Evolutionary conservation across 139 green algal species (phyloP), one percentile per base, ranked within the genome.

Genomic region (Pseudopediastrum boryanum): DNA sequence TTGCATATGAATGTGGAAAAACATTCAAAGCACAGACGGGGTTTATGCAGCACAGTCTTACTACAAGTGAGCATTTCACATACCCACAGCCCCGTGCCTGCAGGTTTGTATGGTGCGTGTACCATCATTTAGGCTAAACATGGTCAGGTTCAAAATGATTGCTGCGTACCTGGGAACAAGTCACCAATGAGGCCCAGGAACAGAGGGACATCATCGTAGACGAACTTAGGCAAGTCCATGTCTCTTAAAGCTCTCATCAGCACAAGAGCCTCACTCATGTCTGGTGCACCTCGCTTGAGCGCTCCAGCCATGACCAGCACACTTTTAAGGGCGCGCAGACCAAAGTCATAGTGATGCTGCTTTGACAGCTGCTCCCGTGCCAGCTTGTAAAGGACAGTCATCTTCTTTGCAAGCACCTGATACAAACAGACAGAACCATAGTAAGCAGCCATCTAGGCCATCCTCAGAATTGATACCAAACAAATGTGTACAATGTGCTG

Each of bases 291-390:
- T 54, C 92, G 87, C 76, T 94, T 86, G 67, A 94, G 83, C 33
- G 88, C 90, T 16, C 92, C 92, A 42, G 92, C 92, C 65, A 96
- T 91, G 59, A 94, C 90, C 74, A 96, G 86, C 84, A 96, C 92
- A 25, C 85, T 92, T 84, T 94, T 96, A 85, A 96, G 93, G 48
- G 92, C 90, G 59, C 92, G 88, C 68, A 96, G 88, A 42, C 92
- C 92, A 90, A 90, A 95, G 84, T 96, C 92, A 75, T 96, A 96
- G 83, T 94, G 90, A 85, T 95, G 95, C 83, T 95, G 88, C 76
- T 92, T 91, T 13, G 83, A 90, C 56, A 96, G 88, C 75, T 94
- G 83, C 82, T 96, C 92, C 65, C 93, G 89, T 33, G 93, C 84
- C 70, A 94, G 85, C 86, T 93, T 93, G 82, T 96, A 96, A 41